These are phyloP conservation scores for Exophiala phaeomuriformis DNA, from an alignment of 2,329 filamentous ascomycete genomes.

Conservation along the genomic window DNA sequence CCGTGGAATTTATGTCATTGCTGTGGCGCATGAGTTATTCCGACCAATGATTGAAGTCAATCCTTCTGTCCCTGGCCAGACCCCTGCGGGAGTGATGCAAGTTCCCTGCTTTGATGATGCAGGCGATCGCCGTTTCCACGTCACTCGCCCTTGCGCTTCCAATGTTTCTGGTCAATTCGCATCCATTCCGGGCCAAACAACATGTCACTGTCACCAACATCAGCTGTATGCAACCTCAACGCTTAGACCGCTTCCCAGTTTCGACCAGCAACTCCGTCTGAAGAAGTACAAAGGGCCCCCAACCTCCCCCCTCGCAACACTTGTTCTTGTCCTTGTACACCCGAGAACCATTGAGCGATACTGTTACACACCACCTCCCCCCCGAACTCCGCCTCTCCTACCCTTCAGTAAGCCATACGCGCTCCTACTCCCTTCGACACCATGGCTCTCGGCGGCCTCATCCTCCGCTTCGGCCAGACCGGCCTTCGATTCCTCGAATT, in stretches of 20 bases:
- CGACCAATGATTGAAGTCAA: background rate
- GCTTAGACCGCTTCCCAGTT: background rate
- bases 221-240: background rate
- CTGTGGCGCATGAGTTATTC: background rate
- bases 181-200: background rate
- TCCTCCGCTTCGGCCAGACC: conserved; percentile 63
- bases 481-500: conserved; percentile 68
- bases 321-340: background rate
- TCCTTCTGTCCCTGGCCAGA: background rate
- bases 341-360: background rate
- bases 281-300: conserved; percentile 11
- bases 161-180: background rate
- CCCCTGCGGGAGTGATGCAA: background rate
- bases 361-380: too few species aligned
- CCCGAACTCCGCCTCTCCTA: background rate
- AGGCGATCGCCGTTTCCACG: conserved; percentile 7
- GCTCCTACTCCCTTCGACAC: conserved; percentile 24
- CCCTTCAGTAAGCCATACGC: background rate
- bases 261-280: background rate
- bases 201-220: background rate
- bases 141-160: conserved; percentile 2
- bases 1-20: background rate
- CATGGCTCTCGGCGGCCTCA: conserved; percentile 55
- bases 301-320: background rate
- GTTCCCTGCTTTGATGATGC: conserved; percentile 7